phyloP scores from a whole-genome alignment of 345 rosid genomes.

The Draba incana region DNA sequence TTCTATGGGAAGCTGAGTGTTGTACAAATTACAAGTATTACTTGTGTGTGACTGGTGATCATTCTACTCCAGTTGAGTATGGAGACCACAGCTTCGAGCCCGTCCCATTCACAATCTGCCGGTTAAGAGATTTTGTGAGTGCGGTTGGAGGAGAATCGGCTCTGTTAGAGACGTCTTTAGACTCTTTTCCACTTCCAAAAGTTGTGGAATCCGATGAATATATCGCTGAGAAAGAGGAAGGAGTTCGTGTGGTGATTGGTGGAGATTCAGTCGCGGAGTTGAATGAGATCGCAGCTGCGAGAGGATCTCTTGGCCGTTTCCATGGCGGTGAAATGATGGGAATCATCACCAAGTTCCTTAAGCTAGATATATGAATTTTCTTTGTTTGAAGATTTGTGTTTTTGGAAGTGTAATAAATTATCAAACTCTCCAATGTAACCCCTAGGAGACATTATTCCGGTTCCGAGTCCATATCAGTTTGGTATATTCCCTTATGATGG shows the following conservation, averaged over 20 bases:
- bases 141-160: constrained; percentile 75
- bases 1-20: constrained; percentile 80
- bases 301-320: constrained; percentile 93
- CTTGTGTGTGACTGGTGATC: constrained; percentile 90
- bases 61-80: constrained; percentile 94
- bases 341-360: constrained; percentile 40
- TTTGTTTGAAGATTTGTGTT: background rate
- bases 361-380: constrained; percentile 25
- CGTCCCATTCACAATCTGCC: constrained; percentile 80
- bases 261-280: constrained; percentile 84
- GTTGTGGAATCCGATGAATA: constrained; percentile 49
- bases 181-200: constrained; percentile 82
- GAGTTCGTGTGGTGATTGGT: constrained; percentile 38
- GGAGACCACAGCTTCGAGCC: constrained; percentile 98
- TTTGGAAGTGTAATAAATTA: constrained; percentile 31
- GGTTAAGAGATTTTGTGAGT: constrained; percentile 66
- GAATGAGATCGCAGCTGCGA: constrained; percentile 79
- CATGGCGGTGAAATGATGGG: constrained; percentile 66
- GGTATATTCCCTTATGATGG: too few species aligned
- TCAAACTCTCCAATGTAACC: background rate
- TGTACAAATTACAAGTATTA: constrained; percentile 61
- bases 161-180: constrained; percentile 60
- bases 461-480: too few species aligned
- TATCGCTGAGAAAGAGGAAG: constrained; percentile 13
- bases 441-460: too few species aligned